A percentile compares a stretch with the other conserved stretches of the same genome.
Conservation (phyloP, 2,329 filamentous ascomycete genomes). For the Colletotrichum caudatum region DNA sequence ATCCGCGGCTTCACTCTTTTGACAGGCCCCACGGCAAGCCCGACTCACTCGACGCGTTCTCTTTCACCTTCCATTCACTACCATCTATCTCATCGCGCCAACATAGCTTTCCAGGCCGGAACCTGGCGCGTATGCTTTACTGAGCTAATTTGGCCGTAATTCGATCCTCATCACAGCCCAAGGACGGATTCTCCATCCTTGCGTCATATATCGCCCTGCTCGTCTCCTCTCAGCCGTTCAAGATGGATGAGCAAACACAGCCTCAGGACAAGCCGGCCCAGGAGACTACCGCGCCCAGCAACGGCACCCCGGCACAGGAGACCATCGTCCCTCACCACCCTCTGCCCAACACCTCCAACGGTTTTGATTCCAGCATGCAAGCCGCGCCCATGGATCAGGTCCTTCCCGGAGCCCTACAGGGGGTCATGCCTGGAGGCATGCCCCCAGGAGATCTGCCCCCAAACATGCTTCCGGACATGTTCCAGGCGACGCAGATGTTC, state of each 20-base stretch:
- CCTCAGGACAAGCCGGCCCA: slow-evolving; percentile 24
- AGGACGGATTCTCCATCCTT: background rate
- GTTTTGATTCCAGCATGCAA: slow-evolving; percentile 34
- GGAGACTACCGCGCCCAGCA: slow-evolving; percentile 18
- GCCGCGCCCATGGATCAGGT: slow-evolving; percentile 41
- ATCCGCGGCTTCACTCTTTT: background rate
- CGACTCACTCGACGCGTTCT: slow-evolving; percentile 20
- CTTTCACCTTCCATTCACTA: slow-evolving; percentile 15
- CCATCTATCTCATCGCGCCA: slow-evolving; percentile 15
- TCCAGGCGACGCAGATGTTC: slow-evolving; percentile 41
- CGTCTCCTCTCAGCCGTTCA: slow-evolving; percentile 3
- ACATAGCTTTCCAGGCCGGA: slow-evolving; percentile 7
- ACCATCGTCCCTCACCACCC: slow-evolving; percentile 31
- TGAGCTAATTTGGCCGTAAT: slow-evolving; percentile 5
- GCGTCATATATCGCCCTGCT: background rate
- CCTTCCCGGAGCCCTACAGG: slow-evolving; percentile 41
- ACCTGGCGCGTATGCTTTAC: slow-evolving; percentile 21
- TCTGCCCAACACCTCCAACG: slow-evolving; percentile 21
- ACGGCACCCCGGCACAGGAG: slow-evolving; percentile 15
- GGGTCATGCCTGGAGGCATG: slow-evolving; percentile 41
- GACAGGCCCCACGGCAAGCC: background rate
- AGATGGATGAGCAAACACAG: slow-evolving; percentile 38
- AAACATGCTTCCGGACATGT: slow-evolving; percentile 40
- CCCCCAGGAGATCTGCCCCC: slow-evolving; percentile 16
- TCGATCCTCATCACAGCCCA: background rate